Conservation (phyloP, 176 grass and related monocot genomes). For the Zoysia japonica region DNA sequence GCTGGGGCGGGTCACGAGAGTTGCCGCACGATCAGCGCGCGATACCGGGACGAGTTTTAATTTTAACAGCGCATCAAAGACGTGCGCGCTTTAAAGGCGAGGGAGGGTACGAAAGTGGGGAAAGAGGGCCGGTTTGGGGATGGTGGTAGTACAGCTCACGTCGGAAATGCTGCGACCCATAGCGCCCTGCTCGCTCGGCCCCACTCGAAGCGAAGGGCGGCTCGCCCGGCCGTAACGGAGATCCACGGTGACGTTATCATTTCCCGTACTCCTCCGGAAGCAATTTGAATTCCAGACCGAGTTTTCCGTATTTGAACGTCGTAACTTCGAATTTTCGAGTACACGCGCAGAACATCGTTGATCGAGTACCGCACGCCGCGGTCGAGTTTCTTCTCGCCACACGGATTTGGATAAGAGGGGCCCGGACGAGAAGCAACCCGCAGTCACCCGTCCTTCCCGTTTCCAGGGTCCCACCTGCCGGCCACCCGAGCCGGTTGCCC, state of each 20-base stretch:
- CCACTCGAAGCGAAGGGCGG: neutral
- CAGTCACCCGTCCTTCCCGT: neutral
- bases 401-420: conserved; percentile 29
- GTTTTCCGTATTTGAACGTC: neutral
- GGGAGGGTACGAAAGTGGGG: conserved; percentile 14
- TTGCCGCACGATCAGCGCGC: neutral
- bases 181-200: neutral
- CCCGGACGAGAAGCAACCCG: neutral
- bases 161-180: conserved; percentile 4
- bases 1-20: conserved; percentile 35
- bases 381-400: neutral
- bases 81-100: conserved; percentile 26
- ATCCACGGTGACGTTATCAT: neutral
- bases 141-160: conserved; percentile 3
- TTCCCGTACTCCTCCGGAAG: neutral
- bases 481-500: neutral
- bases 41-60: neutral
- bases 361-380: neutral
- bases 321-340: neutral
- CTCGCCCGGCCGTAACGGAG: neutral
- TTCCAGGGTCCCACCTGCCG: neutral
- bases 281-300: neutral
- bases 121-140: neutral
- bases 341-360: neutral
- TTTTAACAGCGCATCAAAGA: conserved; percentile 42